Percentiles rank a stretch among this genome's conserved stretches.
Conservation (phyloP, 2,329 filamentous ascomycete genomes). For the Colletotrichum sp. region DNA sequence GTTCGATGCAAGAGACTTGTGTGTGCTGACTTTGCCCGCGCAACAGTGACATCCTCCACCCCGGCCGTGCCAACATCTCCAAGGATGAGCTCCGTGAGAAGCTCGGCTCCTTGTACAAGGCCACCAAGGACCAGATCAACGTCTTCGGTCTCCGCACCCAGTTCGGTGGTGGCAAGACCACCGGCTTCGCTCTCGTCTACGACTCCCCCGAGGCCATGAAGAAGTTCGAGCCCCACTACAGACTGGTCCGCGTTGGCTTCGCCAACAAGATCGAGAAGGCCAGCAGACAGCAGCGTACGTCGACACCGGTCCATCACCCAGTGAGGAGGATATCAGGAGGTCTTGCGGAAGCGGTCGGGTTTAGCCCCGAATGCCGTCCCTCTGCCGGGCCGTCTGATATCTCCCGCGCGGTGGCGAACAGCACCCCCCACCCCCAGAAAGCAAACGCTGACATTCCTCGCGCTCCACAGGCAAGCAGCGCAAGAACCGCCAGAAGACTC, state of each 20-base stretch:
- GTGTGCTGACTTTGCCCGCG: constrained; percentile 13
- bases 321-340: background rate
- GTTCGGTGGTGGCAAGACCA: constrained; percentile 99
- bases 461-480: constrained; percentile 89
- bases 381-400: background rate
- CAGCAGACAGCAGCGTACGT: constrained; percentile 98
- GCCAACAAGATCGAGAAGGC: constrained; percentile 96
- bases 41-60: constrained; percentile 96
- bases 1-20: background rate
- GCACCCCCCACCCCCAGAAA: background rate
- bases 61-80: constrained; percentile 96
- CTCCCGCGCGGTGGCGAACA: constrained; percentile 23
- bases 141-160: constrained; percentile 99
- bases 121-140: constrained; percentile 94
- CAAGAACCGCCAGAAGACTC: constrained; percentile 99
- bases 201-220: constrained; percentile 98
- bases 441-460: constrained; percentile 24
- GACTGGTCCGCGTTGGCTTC: constrained; percentile 90
- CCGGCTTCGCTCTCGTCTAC: constrained; percentile 98
- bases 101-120: constrained; percentile 96
- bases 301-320: constrained; percentile 18
- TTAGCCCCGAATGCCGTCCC: background rate
- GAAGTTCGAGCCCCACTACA: constrained; percentile 99
- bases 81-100: constrained; percentile 98
- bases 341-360: background rate